A percentile compares a stretch with the other conserved stretches of the same genome.
These are phyloP conservation scores for Scenedesmus sp. DNA, from an alignment of 163 green algal genomes.

Conservation along the genomic window DNA sequence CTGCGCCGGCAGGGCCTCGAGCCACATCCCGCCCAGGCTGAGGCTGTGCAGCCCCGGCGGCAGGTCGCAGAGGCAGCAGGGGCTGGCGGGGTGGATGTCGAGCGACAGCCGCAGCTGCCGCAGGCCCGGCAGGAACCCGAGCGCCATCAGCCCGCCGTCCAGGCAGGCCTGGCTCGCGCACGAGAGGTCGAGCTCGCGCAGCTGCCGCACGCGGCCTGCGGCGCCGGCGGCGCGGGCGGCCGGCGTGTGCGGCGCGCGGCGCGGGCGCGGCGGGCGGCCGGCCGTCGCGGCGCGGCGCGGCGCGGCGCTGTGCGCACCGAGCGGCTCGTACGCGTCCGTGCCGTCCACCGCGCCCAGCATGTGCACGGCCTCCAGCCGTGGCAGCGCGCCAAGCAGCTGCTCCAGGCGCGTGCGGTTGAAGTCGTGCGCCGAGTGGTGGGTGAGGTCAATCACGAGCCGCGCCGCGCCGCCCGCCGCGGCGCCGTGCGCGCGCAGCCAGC, in stretches of 20 bases:
- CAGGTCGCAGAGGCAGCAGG: slow-evolving; percentile 13
- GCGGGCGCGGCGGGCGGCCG: neutral
- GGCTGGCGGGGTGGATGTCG: slow-evolving; percentile 36
- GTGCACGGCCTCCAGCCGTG: neutral
- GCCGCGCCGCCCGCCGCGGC: neutral
- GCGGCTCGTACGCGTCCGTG: slow-evolving; percentile 39
- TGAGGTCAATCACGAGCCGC: slow-evolving; percentile 11
- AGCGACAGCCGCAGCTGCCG: slow-evolving; percentile 5
- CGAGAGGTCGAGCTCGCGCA: slow-evolving; percentile 19
- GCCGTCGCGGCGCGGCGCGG: too few relatives aligned
- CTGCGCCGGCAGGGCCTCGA: slow-evolving; percentile 20
- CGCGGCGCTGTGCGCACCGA: slow-evolving; percentile 11
- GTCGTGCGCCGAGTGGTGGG: slow-evolving; percentile 26
- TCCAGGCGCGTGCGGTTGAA: slow-evolving; percentile 31
- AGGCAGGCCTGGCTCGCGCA: slow-evolving; percentile 11
- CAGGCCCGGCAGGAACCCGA: slow-evolving; percentile 31
- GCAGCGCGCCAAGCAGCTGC: neutral
- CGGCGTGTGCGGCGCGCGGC: neutral
- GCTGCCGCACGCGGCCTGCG: slow-evolving; percentile 12
- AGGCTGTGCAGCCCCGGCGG: slow-evolving; percentile 30
- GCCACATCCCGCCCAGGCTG: slow-evolving; percentile 36
- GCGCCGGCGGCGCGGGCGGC: too few relatives aligned
- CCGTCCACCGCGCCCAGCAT: slow-evolving; percentile 29
- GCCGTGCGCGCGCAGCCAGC: slow-evolving; percentile 11
- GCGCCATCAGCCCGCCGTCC: slow-evolving; percentile 27